Base-by-base conservation (phyloP, 306 rosid genomes). In the Sophora flavescens region DNA sequence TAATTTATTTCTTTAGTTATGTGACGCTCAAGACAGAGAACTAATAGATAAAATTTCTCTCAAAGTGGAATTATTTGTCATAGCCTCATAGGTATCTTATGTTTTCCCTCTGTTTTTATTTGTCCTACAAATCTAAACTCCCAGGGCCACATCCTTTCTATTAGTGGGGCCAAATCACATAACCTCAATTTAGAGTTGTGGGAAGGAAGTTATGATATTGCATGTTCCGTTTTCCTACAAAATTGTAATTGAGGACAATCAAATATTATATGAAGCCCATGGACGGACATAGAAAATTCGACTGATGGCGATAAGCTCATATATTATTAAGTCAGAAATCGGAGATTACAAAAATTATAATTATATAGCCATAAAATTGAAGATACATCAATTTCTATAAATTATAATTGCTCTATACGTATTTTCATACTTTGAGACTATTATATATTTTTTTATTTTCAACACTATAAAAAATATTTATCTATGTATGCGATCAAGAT, bases 11-110 rank as follows among this genome's bases (percentile, higher is more conserved):
- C 4, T 50, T 5, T 60, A 26, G 4, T 74, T 33, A 60, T 69
- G 78, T 72, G 57, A 71, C 45, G 80, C 80, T 78, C 72, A 72
- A 72, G 72, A 82, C 76, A 82, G 73, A 71, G 62, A 60, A 66
- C 50, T 75, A 65, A 75, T 67, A 61, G 52, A 51, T 15, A 8
- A 63, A 63, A 32, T 64, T 78, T 83, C 68, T 68, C 81, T 22
- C 32, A 35, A 6, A 14, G 35, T 32, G 69, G 68, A 59, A 68
- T 68, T 39, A 72, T 67, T 78, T 4, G 8, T 69, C 54, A 30
- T n/a, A n/a, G n/a, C n/a, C n/a, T n/a, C n/a, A n/a, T 67, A 52
- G 2, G 2, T 42, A 42, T 68, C 65, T 68, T 36, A 32, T 75
- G 63, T 79, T 41, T 74, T 72, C 39, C 14, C 56, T 70, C 0